Conservation (phyloP, 768 basidiomycete species). For the Rhodosporidiobolus odoratus region DNA sequence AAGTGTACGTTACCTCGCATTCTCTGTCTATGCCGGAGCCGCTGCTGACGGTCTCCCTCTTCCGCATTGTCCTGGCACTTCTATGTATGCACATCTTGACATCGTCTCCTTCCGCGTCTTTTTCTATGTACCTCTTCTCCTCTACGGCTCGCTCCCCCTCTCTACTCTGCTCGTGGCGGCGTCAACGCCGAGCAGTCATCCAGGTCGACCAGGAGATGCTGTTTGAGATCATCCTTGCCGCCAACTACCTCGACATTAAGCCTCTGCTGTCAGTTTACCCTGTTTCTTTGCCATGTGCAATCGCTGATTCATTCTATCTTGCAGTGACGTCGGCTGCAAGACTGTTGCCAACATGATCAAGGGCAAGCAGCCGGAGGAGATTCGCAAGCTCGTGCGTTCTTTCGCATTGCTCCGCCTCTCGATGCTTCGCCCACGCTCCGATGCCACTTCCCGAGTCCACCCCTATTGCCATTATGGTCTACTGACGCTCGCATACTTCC, state of each 20-base stretch:
- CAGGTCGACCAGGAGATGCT: conserved; percentile 99
- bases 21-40: not conserved
- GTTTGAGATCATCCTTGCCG: conserved; percentile 98
- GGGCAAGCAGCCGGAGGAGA: conserved; percentile 99
- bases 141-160: conserved; percentile 4
- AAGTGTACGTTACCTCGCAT: conserved; percentile 55
- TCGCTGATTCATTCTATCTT: not conserved
- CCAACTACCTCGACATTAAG: conserved; percentile 99
- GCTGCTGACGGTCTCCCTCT: not conserved
- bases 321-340: conserved; percentile 93
- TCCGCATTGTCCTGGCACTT: not conserved
- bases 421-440: too few species aligned
- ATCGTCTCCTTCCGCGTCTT: not conserved
- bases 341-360: conserved; percentile 99
- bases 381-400: conserved; percentile 85
- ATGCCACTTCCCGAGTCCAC: too few species aligned
- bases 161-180: not conserved
- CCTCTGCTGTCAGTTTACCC: conserved; percentile 70
- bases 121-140: not conserved
- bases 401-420: not conserved
- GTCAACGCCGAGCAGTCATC: conserved; percentile 53
- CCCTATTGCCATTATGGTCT: too few species aligned
- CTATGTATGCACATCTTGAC: too few species aligned
- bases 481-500: too few species aligned
- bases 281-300: not conserved